Evolutionary conservation across 306 rosid genomes (phyloP).

Genomic region (Cucumis cinereus): DNA sequence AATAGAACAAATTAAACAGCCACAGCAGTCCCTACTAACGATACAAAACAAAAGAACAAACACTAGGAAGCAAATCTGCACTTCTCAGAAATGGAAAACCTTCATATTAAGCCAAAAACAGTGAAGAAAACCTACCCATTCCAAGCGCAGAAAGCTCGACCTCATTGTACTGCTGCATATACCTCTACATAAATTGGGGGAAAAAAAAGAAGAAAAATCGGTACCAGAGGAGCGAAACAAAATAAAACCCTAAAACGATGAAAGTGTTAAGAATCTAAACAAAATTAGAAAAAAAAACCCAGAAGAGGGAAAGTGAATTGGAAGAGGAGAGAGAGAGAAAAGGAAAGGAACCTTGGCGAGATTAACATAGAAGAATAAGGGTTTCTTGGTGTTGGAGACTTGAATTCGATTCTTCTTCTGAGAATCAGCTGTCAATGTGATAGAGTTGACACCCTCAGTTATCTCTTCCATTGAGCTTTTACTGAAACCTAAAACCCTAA

Average conservation of each 20-base stretch:
- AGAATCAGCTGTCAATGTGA: constrained; percentile 19
- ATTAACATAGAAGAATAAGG: constrained; percentile 52
- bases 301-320: not conserved
- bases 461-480: constrained; percentile 36
- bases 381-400: constrained; percentile 53
- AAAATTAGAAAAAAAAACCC: not conserved
- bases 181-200: constrained; percentile 25
- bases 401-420: constrained; percentile 54
- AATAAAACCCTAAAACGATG: not conserved
- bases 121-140: constrained; percentile 22
- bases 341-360: constrained; percentile 37
- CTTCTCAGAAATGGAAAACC: not conserved
- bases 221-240: not conserved
- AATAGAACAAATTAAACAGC: not conserved
- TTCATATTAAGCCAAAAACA: not conserved
- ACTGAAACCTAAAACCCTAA: constrained; percentile 11
- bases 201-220: not conserved
- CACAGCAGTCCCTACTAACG: not conserved
- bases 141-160: constrained; percentile 65
- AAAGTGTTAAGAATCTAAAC: not conserved
- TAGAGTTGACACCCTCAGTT: constrained; percentile 40
- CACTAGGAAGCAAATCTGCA: not conserved
- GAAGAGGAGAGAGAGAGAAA: not conserved
- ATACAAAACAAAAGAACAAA: not conserved
- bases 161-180: constrained; percentile 49